Percentiles rank a stretch among this genome's conserved stretches.
Conservation (phyloP, 495 filamentous ascomycete species). For the Cercophora samala region DNA sequence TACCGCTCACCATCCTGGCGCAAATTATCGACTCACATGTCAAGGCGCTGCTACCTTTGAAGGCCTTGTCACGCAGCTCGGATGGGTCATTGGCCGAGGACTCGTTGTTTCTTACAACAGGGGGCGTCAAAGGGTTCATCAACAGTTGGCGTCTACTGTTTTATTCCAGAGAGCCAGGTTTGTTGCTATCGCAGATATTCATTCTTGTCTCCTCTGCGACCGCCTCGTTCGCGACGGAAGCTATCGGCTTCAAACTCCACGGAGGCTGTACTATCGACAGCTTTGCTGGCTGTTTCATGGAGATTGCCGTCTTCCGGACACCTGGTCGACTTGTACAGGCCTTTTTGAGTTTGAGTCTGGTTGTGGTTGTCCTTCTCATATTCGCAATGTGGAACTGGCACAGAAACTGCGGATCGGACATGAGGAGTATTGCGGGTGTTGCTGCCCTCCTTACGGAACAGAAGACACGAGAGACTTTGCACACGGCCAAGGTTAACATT, state of each 20-base stretch:
- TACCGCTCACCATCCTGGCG: neutral
- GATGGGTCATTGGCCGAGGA: neutral
- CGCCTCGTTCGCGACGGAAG: neutral
- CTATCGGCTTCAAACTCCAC: neutral
- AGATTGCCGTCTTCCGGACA: neutral
- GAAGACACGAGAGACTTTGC: neutral
- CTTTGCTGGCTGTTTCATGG: neutral
- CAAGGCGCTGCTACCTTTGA: neutral
- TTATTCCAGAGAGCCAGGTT: neutral
- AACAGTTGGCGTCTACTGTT: neutral
- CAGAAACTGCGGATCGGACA: neutral
- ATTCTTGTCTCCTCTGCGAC: neutral
- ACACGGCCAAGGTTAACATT: neutral
- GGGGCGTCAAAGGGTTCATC: neutral
- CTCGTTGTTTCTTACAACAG: neutral
- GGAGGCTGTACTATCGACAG: neutral
- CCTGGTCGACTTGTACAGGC: neutral
- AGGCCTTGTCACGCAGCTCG: neutral
- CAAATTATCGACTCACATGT: neutral
- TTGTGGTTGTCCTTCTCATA: neutral
- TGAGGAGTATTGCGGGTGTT: constrained; percentile 1
- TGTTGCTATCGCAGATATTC: neutral
- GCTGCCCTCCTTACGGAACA: neutral
- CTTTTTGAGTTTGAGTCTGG: neutral
- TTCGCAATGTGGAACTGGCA: neutral